Evolutionary conservation across 306 rosid genomes (phyloP).

Genomic region (Inga oerstediana): DNA sequence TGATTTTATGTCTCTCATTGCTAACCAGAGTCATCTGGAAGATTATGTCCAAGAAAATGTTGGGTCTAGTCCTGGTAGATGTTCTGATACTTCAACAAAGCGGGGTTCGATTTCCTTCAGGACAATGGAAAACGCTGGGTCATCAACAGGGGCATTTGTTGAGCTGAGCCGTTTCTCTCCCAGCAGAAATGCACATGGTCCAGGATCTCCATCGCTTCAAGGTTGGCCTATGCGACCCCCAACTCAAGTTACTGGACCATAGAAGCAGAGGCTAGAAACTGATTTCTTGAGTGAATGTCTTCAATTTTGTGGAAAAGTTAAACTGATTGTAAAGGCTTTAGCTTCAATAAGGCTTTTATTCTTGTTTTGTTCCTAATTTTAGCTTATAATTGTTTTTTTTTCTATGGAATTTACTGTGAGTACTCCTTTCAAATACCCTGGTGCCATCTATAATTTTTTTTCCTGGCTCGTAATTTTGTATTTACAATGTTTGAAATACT

Average conservation of each 20-base stretch:
- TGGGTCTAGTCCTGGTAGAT: slow-evolving; percentile 61
- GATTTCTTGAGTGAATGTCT: slow-evolving; percentile 51
- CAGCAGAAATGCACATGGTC: slow-evolving; percentile 65
- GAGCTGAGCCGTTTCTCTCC: slow-evolving; percentile 95
- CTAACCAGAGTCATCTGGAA: slow-evolving; percentile 68
- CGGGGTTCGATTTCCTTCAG: slow-evolving; percentile 90
- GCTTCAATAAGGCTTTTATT: slow-evolving; percentile 68
- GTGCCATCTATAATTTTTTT: slow-evolving; percentile 37
- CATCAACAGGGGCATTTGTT: slow-evolving; percentile 76
- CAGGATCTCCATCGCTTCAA: slow-evolving; percentile 79
- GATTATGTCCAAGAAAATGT: slow-evolving; percentile 56
- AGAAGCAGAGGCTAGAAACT: slow-evolving; percentile 44
- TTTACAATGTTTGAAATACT: slow-evolving; percentile 33
- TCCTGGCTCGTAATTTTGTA: slow-evolving; percentile 32
- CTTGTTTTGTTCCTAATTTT: slow-evolving; percentile 56
- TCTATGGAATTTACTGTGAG: slow-evolving; percentile 46
- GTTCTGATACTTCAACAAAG: slow-evolving; percentile 75
- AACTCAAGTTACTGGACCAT: slow-evolving; percentile 48
- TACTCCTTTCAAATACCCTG: slow-evolving; percentile 10
- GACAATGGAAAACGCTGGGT: slow-evolving; percentile 61
- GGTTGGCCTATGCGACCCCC: slow-evolving; percentile 89
- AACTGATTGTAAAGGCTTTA: slow-evolving; percentile 91
- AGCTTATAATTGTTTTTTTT: slow-evolving; percentile 53
- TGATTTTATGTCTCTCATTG: slow-evolving; percentile 78
- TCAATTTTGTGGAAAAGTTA: slow-evolving; percentile 83